These are phyloP conservation scores for Metschnikowia kunwiensis DNA, from an alignment of 805 yeast species.

Conservation along the genomic window DNA sequence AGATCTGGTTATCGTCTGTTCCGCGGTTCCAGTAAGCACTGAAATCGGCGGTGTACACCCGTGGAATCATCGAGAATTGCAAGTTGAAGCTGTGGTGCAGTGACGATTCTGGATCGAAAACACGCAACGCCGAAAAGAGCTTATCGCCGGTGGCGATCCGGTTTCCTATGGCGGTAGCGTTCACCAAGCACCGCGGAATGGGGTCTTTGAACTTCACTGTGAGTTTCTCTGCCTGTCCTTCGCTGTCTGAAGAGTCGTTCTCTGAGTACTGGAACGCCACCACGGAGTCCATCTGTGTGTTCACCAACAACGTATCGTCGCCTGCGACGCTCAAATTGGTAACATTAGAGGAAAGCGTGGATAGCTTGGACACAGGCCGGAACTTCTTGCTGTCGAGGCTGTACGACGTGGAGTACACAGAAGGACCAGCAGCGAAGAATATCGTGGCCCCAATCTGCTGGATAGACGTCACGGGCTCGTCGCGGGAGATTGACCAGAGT, in stretches of 20 bases:
- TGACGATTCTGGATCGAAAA: slow-evolving; percentile 19
- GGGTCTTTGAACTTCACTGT: slow-evolving; percentile 29
- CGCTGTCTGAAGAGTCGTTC: not conserved
- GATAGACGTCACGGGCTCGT: slow-evolving; percentile 33
- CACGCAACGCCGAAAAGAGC: slow-evolving; percentile 30
- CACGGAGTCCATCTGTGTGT: slow-evolving; percentile 36
- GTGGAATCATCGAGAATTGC: slow-evolving; percentile 30
- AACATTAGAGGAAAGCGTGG: slow-evolving; percentile 31
- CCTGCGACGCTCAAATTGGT: slow-evolving; percentile 23
- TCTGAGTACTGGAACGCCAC: slow-evolving; percentile 24
- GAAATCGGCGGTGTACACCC: slow-evolving; percentile 28
- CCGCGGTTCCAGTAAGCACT: slow-evolving; percentile 21
- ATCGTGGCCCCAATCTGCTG: slow-evolving; percentile 33
- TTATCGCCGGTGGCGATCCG: slow-evolving; percentile 35
- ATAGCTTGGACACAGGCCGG: slow-evolving; percentile 24
- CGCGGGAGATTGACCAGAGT: slow-evolving; percentile 30
- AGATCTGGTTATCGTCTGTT: slow-evolving; percentile 10
- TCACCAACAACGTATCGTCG: slow-evolving; percentile 22
- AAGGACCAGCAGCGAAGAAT: slow-evolving; percentile 30
- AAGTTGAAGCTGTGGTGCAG: slow-evolving; percentile 11
- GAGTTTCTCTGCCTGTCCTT: slow-evolving; percentile 2
- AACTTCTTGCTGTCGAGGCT: slow-evolving; percentile 31
- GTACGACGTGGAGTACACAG: slow-evolving; percentile 33
- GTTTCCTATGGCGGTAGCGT: slow-evolving; percentile 23
- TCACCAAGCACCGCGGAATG: slow-evolving; percentile 31